Evolutionary conservation across 345 rosid species (phyloP).

Genomic region (Linum usitatissimum): DNA sequence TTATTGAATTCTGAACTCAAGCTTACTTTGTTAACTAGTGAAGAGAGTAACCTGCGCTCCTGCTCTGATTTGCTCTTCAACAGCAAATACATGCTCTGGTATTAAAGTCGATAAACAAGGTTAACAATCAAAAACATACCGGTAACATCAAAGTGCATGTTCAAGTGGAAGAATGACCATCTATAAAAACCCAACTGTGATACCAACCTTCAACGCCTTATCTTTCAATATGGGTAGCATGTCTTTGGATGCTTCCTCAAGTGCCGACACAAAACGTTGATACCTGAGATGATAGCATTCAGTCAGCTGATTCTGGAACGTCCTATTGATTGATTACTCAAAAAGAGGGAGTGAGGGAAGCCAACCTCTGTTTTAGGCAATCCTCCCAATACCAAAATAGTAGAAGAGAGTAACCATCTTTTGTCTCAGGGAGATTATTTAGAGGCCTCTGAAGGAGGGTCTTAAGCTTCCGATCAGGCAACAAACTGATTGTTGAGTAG

Average conservation of each 20-base stretch:
- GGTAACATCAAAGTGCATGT: background rate
- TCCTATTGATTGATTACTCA: background rate
- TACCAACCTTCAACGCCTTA: slow-evolving; percentile 71
- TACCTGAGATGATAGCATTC: slow-evolving; percentile 35
- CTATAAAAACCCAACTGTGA: background rate
- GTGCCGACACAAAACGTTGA: slow-evolving; percentile 66
- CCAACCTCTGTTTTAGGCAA: slow-evolving; percentile 84
- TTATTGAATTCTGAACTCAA: slow-evolving; percentile 4
- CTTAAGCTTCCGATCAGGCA: slow-evolving; percentile 94
- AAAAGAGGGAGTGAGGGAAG: background rate
- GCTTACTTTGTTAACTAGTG: slow-evolving; percentile 81
- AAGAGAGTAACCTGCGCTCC: slow-evolving; percentile 77
- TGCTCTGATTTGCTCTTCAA: slow-evolving; percentile 87
- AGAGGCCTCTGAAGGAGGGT: slow-evolving; percentile 74
- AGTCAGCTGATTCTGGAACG: background rate
- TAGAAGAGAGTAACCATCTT: slow-evolving; percentile 86
- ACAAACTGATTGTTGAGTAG: slow-evolving; percentile 34
- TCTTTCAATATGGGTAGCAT: slow-evolving; percentile 75
- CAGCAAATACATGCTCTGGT: slow-evolving; percentile 62
- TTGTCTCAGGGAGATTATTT: slow-evolving; percentile 57
- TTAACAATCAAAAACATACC: background rate
- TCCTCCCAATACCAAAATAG: slow-evolving; percentile 98
- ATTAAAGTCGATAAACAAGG: slow-evolving; percentile 9
- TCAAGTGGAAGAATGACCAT: background rate
- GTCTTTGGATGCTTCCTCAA: slow-evolving; percentile 94